Percentiles rank a stretch among this genome's conserved stretches.
These are phyloP conservation scores for Paraurostyla sp. DNA, from an alignment of 73 alveolate genomes.

Conservation along the genomic window DNA sequence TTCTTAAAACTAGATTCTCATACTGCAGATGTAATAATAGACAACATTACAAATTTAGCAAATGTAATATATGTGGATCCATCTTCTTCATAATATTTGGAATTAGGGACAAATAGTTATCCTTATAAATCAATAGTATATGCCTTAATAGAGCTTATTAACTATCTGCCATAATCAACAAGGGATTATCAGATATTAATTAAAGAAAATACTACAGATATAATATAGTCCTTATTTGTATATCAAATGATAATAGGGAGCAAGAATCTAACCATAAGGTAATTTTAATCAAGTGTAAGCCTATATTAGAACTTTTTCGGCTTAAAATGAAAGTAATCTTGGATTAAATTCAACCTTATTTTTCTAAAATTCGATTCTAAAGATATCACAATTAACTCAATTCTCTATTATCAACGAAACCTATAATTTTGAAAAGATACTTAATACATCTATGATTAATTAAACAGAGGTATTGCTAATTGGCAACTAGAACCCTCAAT, in stretches of 20 bases:
- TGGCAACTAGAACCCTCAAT: no score
- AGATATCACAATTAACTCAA: background rate
- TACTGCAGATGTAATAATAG: background rate
- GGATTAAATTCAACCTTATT: no score
- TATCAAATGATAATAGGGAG: background rate
- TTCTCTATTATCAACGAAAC: background rate
- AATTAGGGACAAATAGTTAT: background rate
- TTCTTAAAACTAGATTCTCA: background rate
- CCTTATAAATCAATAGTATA: background rate
- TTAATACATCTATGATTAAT: no score
- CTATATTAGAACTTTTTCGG: background rate
- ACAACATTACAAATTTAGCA: background rate
- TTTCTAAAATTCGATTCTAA: no score
- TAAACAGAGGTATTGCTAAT: no score
- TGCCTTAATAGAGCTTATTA: background rate
- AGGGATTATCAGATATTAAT: background rate
- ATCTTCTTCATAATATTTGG: background rate
- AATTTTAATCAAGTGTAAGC: no score
- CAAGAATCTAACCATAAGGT: background rate
- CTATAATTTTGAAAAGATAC: background rate
- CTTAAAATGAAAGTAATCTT: no score
- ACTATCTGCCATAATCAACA: background rate
- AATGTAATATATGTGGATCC: background rate
- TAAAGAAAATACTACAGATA: background rate
- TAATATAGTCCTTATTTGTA: background rate